Evolutionary conservation across 495 filamentous ascomycete genomes (phyloP), one percentile per base, ranked within the genome.

Genomic region (Cercophora sp.): DNA sequence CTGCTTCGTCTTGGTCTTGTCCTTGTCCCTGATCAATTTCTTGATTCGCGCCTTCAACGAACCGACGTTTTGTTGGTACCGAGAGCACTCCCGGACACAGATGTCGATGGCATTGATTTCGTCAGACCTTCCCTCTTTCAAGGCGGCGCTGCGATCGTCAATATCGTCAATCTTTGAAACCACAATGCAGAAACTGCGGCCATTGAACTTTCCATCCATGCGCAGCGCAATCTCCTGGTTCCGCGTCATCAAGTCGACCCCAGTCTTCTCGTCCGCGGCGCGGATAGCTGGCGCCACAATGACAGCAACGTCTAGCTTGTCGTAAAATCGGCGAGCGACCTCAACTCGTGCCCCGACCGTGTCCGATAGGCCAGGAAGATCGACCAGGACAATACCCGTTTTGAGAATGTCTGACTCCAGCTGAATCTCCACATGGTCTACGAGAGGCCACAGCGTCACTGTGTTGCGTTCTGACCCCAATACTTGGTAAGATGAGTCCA

Each of bases 121-220:
- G n/a, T n/a, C n/a, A n/a, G n/a, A n/a, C n/a, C n/a, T n/a, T n/a
- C n/a, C n/a, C n/a, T n/a, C n/a, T n/a, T n/a, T n/a, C n/a, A n/a
- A n/a, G n/a, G n/a, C n/a, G n/a, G n/a, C n/a, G n/a, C n/a, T 32
- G 8, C 29, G 13, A 13, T 32, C 29, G 9, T 62, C 52, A 3
- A 58, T 47, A 11, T 60, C 51, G 23, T 66, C 63, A 0, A 54
- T 51, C 35, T 67, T 64, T 2, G 64, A 60, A 1, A 63, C 6
- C 15, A 59, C 59, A 0, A 67, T 40, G 31, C 62, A 60, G 24
- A 56, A 67, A 1, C 48, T 27, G 3, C 53, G 32, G n/a, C 36
- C 19, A 13, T 64, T 40, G 18, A 62, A 55, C 34, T 60, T 62
- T 4, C 60, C 59, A 20, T 56, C 49, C 56, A 67, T 60, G n/a